Evolutionary conservation across 2,329 filamentous ascomycete genomes (phyloP).

Genomic region (Fusarium sp.): DNA sequence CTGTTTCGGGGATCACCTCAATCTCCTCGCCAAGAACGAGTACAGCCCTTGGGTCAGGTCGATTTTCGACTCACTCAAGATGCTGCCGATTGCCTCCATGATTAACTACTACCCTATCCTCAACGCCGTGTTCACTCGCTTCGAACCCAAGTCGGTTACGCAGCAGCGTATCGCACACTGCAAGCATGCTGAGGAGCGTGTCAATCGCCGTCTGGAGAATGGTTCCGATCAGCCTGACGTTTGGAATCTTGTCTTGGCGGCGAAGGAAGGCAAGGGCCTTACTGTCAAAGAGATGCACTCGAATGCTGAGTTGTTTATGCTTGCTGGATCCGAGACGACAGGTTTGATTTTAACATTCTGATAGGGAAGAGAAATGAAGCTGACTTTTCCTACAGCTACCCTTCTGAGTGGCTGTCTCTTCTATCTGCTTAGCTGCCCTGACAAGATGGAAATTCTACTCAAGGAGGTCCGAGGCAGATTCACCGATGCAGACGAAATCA

Average conservation of each 20-base stretch:
- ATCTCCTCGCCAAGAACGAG: constrained; percentile 39
- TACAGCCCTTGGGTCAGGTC: constrained; percentile 47
- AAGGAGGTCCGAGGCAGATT: constrained; percentile 4
- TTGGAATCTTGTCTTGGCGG: constrained; percentile 18
- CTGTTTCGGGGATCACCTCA: constrained; percentile 46
- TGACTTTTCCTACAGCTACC: not conserved
- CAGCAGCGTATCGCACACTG: constrained; percentile 17
- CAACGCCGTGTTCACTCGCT: not conserved
- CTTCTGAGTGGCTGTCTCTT: constrained; percentile 10
- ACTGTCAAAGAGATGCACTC: constrained; percentile 27
- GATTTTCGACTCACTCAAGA: constrained; percentile 36
- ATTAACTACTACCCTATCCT: constrained; percentile 22
- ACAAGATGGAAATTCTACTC: constrained; percentile 4
- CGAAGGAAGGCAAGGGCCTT: constrained; percentile 24
- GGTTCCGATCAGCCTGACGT: constrained; percentile 28
- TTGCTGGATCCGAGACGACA: constrained; percentile 27
- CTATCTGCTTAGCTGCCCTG: not conserved
- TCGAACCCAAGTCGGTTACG: constrained; percentile 16
- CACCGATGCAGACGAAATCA: not conserved
- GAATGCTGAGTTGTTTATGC: constrained; percentile 24
- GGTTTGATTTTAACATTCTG: not conserved
- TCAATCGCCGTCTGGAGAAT: constrained; percentile 2
- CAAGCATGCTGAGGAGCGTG: constrained; percentile 16
- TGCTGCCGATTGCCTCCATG: constrained; percentile 1
- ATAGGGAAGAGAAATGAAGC: accelerated